phyloP scores from a whole-genome alignment of 768 basidiomycete genomes.

The Chalciporus piperatus region DNA sequence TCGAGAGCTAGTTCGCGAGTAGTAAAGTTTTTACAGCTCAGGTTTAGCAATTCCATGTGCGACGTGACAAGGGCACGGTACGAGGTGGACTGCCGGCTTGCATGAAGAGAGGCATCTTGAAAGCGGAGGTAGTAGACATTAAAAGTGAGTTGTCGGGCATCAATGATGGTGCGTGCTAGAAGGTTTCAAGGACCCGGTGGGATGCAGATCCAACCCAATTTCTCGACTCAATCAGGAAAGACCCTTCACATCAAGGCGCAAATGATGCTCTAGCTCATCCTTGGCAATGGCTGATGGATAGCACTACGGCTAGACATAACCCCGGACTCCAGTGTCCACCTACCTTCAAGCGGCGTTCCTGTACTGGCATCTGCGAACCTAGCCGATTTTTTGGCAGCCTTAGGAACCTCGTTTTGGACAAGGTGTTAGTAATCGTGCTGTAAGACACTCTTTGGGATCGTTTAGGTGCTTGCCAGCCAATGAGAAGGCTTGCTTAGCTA shows the following conservation, averaged over 20 bases:
- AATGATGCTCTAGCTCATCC: no score
- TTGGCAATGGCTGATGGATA: no score
- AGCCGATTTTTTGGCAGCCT: no score
- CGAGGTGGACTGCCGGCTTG: background rate
- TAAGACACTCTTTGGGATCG: no score
- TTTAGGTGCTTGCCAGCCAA: no score
- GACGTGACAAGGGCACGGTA: conserved; percentile 1
- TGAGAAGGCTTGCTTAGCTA: no score
- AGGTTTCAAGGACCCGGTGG: conserved; percentile 14
- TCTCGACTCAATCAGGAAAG: conserved; percentile 8
- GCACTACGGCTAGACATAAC: background rate
- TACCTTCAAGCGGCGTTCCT: conserved; percentile 21
- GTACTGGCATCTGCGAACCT: no score
- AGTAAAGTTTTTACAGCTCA: conserved; percentile 1
- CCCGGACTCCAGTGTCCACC: conserved; percentile 13
- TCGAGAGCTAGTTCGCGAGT: conserved; percentile 6
- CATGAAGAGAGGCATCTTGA: background rate
- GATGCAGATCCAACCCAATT: conserved; percentile 18
- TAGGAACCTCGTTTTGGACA: no score
- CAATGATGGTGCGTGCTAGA: conserved; percentile 13
- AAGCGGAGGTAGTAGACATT: conserved; percentile 8
- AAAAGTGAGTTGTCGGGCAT: conserved; percentile 9
- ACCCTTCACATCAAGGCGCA: no score
- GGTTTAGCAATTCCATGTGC: conserved; percentile 17
- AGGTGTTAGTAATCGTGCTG: no score